A percentile compares a stretch with the other conserved stretches of the same genome.
phyloP scores from a whole-genome alignment of 371 early-diverging fungal species.

The Chytridium lagenaria region DNA sequence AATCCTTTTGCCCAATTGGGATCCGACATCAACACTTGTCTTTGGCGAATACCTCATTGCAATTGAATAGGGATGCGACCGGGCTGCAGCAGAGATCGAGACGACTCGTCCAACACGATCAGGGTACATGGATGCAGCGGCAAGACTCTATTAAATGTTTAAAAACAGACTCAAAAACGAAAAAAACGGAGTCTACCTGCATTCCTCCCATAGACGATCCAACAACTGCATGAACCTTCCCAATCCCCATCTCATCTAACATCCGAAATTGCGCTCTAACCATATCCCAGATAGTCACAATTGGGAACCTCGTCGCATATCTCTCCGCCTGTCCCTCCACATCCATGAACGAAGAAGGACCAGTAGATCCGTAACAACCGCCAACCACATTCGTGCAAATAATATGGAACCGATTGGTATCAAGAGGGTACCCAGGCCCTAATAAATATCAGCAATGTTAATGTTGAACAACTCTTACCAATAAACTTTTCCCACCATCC shows the following conservation, averaged over 20 bases:
- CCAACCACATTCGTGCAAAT: conserved; percentile 94
- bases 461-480: conserved; percentile 48
- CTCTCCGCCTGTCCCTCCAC: conserved; percentile 52
- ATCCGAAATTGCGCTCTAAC: conserved; percentile 89
- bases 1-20: conserved; percentile 94
- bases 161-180: not conserved
- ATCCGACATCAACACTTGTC: conserved; percentile 91
- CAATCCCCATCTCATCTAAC: conserved; percentile 80
- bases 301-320: conserved; percentile 91
- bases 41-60: conserved; percentile 87
- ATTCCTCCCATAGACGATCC: conserved; percentile 97
- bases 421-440: conserved; percentile 85
- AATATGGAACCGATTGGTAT: conserved; percentile 88
- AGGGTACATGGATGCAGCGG: conserved; percentile 83
- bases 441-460: not conserved
- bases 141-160: conserved; percentile 62
- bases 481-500: conserved; percentile 99
- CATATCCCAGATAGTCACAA: conserved; percentile 93
- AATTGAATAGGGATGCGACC: conserved; percentile 95
- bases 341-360: conserved; percentile 84
- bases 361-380: conserved; percentile 95
- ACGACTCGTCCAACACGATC: conserved; percentile 82
- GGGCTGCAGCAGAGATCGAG: conserved; percentile 88
- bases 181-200: conserved; percentile 56
- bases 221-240: conserved; percentile 85